Conservation (phyloP, 805 yeast genomes). For the Cyberlindnera maclurae region DNA sequence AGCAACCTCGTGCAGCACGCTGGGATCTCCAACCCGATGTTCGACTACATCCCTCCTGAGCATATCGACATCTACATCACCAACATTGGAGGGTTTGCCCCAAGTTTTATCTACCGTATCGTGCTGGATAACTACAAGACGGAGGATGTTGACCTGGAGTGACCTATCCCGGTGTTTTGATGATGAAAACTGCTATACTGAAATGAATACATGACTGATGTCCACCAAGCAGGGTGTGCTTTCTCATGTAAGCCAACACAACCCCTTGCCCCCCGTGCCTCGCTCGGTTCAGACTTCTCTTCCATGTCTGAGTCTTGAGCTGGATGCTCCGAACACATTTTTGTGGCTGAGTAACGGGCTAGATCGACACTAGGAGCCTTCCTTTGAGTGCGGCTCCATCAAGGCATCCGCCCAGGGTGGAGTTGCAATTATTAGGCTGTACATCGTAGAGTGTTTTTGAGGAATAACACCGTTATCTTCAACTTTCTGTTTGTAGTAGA, state of each 20-base stretch:
- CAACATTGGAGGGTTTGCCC: constrained; percentile 89
- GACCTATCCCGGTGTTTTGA: constrained; percentile 3
- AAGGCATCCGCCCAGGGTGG: constrained; percentile 21
- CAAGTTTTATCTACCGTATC: constrained; percentile 90
- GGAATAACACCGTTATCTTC: neutral
- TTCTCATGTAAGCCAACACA: neutral
- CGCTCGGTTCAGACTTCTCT: constrained; percentile 43
- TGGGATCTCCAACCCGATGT: constrained; percentile 79
- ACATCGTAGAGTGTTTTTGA: constrained; percentile 7
- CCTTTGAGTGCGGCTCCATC: constrained; percentile 56
- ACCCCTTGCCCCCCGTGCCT: constrained; percentile 50
- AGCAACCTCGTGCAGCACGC: constrained; percentile 62
- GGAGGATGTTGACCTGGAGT: constrained; percentile 64
- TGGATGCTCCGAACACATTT: constrained; percentile 36
- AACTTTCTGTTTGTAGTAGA: neutral
- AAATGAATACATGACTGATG: neutral
- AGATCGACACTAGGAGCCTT: constrained; percentile 32
- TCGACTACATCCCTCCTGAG: constrained; percentile 90
- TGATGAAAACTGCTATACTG: neutral
- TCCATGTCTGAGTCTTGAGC: constrained; percentile 45
- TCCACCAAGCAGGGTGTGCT: constrained; percentile 2
- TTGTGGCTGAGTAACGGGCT: constrained; percentile 34
- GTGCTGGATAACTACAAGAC: constrained; percentile 90
- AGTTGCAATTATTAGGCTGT: constrained; percentile 24
- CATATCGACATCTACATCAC: constrained; percentile 91